A percentile compares a stretch with the other conserved stretches of the same genome.
phyloP scores from a whole-genome alignment of 345 rosid species.

The Citrus medica region DNA sequence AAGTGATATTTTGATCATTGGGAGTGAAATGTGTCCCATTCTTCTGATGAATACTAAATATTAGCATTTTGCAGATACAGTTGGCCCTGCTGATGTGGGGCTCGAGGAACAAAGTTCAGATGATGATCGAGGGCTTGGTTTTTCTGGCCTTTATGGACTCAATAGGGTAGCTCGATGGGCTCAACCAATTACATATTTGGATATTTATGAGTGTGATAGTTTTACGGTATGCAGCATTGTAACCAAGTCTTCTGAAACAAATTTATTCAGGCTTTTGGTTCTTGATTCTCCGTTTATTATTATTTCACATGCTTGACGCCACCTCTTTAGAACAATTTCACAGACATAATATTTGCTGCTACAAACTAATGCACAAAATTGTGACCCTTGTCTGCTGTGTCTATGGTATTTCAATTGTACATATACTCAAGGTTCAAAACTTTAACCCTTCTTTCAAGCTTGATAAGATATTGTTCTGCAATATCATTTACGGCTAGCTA shows the following conservation, averaged over 20 bases:
- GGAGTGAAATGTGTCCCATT: neutral
- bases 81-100: slow-evolving; percentile 80
- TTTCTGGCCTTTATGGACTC: slow-evolving; percentile 47
- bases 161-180: slow-evolving; percentile 75
- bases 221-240: slow-evolving; percentile 52
- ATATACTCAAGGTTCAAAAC: neutral
- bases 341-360: neutral
- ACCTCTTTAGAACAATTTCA: neutral
- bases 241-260: neutral
- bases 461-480: neutral
- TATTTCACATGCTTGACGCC: neutral
- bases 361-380: neutral
- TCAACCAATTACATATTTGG: slow-evolving; percentile 84
- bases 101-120: slow-evolving; percentile 62
- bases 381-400: neutral
- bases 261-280: neutral
- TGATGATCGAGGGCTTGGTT: slow-evolving; percentile 84
- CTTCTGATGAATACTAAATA: neutral
- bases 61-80: slow-evolving; percentile 49
- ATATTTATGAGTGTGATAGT: slow-evolving; percentile 60
- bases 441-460: neutral
- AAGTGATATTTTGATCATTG: neutral
- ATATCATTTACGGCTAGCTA: neutral
- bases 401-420: neutral
- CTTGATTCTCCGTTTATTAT: neutral